Evolutionary conservation across 2,329 filamentous ascomycete species (phyloP), one percentile per base, ranked within the genome.

Genomic region (Xylaria polymorpha): DNA sequence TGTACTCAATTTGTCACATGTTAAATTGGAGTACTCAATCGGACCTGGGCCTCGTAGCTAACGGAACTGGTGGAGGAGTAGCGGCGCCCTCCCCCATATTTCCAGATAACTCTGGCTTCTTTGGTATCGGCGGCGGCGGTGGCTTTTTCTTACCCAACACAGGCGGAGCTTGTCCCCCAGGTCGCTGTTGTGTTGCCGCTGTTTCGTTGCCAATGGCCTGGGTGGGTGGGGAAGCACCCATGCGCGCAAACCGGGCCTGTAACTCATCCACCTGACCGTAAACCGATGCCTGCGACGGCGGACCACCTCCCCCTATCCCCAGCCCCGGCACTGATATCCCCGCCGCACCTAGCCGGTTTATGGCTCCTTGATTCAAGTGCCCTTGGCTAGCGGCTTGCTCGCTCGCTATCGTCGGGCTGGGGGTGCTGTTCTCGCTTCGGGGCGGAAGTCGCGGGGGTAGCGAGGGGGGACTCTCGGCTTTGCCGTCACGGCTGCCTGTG

Each of bases 301-400:
- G 65, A 4, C 20, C 72, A 75, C 89, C 51, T 12, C 64, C 69
- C 12, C 76, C 90, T 69, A 97, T 97, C 5, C 92, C 92, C 4
- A 97, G 83, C 0, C 87, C 91, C 0, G 94, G 91, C 0, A 97
- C 93, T 0, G 90, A 92, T 6, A 97, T 85, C 0, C 94, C 94
- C 0, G 92, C 90, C 44, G 89, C 86, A 12, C 90, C 88, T 9
- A 98, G 84, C 50, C 93, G 86, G 67, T 82, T 85, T 64, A 91
- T 78, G 5, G 93, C 90, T 5, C 85, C 87, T 74, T 85, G 82
- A 74, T 88, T 87, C 41, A 87, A 72, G 39, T 80, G 76, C 18
- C 78, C 74, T 50, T 76, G 50, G 68, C 72, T 71, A 56, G 46
- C 57, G 22, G 66, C 61, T 48, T 71, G 66, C 37, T 60, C 66